These are phyloP conservation scores for Dysphania ambrosioides DNA, from an alignment of 148 eudicot genomes.

Conservation along the genomic window DNA sequence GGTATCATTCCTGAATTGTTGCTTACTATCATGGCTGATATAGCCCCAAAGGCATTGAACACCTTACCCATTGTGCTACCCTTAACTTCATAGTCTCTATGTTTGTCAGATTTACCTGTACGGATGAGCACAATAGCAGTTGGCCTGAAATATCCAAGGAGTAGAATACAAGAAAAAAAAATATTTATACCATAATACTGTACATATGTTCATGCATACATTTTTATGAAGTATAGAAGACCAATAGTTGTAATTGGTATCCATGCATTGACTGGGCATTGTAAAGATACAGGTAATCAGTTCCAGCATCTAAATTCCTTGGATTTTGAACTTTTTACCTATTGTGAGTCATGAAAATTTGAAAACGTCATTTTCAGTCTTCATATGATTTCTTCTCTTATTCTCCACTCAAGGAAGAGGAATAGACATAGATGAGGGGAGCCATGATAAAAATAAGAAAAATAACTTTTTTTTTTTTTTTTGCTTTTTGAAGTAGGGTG, in stretches of 20 bases:
- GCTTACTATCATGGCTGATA: conserved; percentile 56
- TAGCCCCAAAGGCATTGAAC: conserved; percentile 46
- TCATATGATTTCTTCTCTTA: no score
- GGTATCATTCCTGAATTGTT: conserved; percentile 54
- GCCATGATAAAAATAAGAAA: not conserved
- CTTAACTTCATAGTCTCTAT: conserved; percentile 40
- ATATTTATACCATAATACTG: not conserved
- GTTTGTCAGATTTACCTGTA: conserved; percentile 38
- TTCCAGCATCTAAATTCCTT: not conserved
- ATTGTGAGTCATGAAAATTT: not conserved
- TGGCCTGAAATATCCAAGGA: not conserved
- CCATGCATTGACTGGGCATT: not conserved
- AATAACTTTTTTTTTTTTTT: not conserved
- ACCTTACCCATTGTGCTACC: conserved; percentile 45
- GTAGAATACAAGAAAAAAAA: not conserved
- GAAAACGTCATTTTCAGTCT: not conserved
- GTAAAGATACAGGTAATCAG: not conserved
- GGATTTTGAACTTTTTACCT: no score
- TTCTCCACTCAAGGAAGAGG: no score
- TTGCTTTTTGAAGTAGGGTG: not conserved
- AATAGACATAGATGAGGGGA: no score
- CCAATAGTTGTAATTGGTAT: not conserved
- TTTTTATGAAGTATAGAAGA: no score
- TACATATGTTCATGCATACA: not conserved
- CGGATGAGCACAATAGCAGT: conserved; percentile 7